Evolutionary conservation across 208 protist species (phyloP).

Genomic region (Leptomonas pyrrhocoris): DNA sequence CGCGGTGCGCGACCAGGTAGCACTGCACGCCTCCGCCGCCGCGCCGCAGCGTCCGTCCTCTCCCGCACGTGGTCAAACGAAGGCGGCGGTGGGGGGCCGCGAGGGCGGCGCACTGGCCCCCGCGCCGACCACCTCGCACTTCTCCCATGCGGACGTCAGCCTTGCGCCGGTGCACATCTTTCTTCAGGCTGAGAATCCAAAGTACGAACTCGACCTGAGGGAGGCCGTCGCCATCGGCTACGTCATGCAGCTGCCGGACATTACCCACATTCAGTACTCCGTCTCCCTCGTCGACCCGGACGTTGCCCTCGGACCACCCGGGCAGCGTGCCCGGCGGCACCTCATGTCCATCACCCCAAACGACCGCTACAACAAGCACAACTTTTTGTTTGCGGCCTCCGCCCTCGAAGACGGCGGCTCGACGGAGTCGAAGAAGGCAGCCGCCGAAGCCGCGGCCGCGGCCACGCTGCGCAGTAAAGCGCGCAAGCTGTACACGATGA

Average conservation of each 20-base stretch:
- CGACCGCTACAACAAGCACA: constrained; percentile 70
- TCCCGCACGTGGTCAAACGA: neutral
- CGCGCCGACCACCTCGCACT: neutral
- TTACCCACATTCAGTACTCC: constrained; percentile 69
- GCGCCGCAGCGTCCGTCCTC: neutral
- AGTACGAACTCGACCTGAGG: constrained; percentile 62
- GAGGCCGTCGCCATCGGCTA: constrained; percentile 81
- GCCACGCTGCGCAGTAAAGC: constrained; percentile 46
- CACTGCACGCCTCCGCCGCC: constrained; percentile 14
- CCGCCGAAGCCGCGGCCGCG: constrained; percentile 20
- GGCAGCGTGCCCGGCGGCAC: constrained; percentile 63
- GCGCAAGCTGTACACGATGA: constrained; percentile 63
- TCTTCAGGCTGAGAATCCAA: constrained; percentile 55
- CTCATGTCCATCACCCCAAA: constrained; percentile 81
- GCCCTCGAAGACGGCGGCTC: constrained; percentile 51
- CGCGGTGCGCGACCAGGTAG: constrained; percentile 30
- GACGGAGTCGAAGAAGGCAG: constrained; percentile 38
- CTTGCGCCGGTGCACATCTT: constrained; percentile 79
- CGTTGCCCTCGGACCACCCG: constrained; percentile 70
- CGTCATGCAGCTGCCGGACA: constrained; percentile 79
- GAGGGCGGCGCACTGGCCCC: neutral
- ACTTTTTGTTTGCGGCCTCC: constrained; percentile 82
- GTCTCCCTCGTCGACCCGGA: constrained; percentile 84
- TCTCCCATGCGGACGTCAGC: constrained; percentile 3
- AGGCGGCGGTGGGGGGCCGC: neutral